Conservation (phyloP, 805 yeast species). For the Wickerhamiella azymoides region DNA sequence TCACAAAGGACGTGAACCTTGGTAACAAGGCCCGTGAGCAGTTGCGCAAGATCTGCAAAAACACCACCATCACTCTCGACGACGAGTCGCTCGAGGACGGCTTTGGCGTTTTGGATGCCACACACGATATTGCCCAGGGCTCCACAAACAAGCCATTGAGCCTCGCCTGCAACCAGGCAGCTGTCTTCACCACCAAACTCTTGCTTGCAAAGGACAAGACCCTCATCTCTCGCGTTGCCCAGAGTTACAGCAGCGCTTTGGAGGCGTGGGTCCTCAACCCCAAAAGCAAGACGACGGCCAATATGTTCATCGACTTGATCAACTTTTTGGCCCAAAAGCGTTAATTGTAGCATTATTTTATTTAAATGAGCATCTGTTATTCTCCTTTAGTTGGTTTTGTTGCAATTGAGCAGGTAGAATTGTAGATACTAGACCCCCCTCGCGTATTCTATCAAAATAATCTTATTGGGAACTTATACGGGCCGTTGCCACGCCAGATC, state of each 20-base stretch:
- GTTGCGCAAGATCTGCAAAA: conserved; percentile 30
- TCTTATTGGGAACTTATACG: too few species aligned
- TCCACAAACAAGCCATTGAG: conserved; percentile 37
- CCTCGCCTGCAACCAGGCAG: conserved; percentile 48
- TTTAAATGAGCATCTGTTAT: background rate
- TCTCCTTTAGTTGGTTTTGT: too few species aligned
- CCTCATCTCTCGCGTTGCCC: conserved; percentile 34
- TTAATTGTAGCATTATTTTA: background rate
- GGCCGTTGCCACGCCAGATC: too few species aligned
- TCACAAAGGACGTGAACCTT: conserved; percentile 54
- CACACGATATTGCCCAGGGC: conserved; percentile 28
- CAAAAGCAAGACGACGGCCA: conserved; percentile 36
- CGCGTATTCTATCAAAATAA: too few species aligned
- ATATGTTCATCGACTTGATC: conserved; percentile 59
- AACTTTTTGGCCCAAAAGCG: conserved; percentile 56
- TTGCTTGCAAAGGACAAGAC: conserved; percentile 25
- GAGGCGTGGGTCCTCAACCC: conserved; percentile 44
- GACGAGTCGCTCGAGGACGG: conserved; percentile 14
- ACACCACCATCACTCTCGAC: conserved; percentile 11
- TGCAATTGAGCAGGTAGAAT: too few species aligned
- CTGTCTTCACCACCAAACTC: conserved; percentile 50
- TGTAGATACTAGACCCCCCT: too few species aligned
- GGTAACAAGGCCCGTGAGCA: conserved; percentile 67
- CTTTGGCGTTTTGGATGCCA: conserved; percentile 22
- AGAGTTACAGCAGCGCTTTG: conserved; percentile 41